phyloP scores from a whole-genome alignment of 2,329 filamentous ascomycete genomes.

The Diaporthe eres region DNA sequence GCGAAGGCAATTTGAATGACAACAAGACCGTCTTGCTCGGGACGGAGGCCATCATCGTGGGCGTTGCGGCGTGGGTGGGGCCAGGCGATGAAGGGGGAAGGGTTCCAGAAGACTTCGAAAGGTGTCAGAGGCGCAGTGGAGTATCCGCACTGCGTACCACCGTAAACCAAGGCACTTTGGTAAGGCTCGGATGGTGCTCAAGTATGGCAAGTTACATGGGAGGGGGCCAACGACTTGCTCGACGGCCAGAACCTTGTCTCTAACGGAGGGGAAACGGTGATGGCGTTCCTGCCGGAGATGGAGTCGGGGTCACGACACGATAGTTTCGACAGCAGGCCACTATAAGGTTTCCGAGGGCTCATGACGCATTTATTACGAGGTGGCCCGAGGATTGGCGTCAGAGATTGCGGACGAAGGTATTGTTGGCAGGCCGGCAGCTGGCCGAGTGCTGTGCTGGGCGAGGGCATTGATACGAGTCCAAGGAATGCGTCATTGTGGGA shows the following conservation, averaged over 20 bases:
- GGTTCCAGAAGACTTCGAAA: slow-evolving; percentile 36
- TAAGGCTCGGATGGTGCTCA: slow-evolving; percentile 6
- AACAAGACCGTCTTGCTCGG: background rate
- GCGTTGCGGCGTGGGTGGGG: background rate
- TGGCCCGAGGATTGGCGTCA: background rate
- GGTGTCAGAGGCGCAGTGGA: background rate
- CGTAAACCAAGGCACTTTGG: background rate
- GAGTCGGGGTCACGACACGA: background rate
- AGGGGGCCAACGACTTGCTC: background rate
- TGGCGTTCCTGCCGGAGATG: slow-evolving; percentile 15
- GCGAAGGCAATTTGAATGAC: background rate
- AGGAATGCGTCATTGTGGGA: no score
- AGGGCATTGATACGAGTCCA: background rate
- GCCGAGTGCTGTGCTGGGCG: background rate
- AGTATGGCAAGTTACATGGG: background rate
- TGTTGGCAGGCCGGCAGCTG: slow-evolving; percentile 1
- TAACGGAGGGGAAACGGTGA: slow-evolving; percentile 8
- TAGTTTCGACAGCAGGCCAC: slow-evolving; percentile 34
- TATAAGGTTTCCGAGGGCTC: slow-evolving; percentile 24
- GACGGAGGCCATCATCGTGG: background rate
- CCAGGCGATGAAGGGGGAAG: background rate
- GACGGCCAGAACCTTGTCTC: slow-evolving; percentile 24
- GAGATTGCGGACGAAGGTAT: background rate
- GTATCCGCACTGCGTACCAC: slow-evolving; percentile 3
- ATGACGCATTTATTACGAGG: slow-evolving; percentile 12